Conservation (phyloP, 2,329 filamentous ascomycete species). For the Microascus cirrosus region DNA sequence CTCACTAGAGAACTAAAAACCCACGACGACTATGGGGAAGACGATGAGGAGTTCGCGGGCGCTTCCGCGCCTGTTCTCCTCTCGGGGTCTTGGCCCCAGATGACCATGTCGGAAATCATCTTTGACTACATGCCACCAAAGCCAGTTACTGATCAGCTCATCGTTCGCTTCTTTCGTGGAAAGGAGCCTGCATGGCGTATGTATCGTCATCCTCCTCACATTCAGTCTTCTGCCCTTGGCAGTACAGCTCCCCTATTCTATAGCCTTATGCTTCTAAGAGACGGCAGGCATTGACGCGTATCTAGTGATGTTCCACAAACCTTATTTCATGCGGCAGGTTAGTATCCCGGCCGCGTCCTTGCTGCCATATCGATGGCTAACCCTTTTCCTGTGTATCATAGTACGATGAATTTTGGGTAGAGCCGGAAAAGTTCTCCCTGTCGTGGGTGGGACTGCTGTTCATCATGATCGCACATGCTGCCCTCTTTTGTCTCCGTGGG, state of each 20-base stretch:
- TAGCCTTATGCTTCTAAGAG: not conserved
- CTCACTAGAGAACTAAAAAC: slow-evolving; percentile 12
- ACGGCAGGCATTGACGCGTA: not conserved
- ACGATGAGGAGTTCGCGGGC: slow-evolving; percentile 7
- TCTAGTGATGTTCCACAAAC: slow-evolving; percentile 18
- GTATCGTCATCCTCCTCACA: not conserved
- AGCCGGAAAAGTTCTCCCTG: slow-evolving; percentile 9
- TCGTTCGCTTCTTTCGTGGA: slow-evolving; percentile 16
- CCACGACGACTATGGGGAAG: slow-evolving; percentile 11
- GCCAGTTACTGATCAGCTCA: slow-evolving; percentile 12
- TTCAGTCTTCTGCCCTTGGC: not conserved
- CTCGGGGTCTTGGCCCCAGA: slow-evolving; percentile 12
- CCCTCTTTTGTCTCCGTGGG: slow-evolving; percentile 13
- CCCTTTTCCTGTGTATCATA: not conserved
- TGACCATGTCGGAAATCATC: slow-evolving; percentile 9
- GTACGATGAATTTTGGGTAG: slow-evolving; percentile 19
- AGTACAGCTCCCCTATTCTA: not conserved
- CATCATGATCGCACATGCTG: slow-evolving; percentile 17
- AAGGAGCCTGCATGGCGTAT: slow-evolving; percentile 14
- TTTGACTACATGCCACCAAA: slow-evolving; percentile 12
- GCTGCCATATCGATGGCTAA: not conserved
- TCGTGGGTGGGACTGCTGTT: slow-evolving; percentile 19
- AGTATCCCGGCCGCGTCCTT: not conserved
- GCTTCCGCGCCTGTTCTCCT: slow-evolving; percentile 13
- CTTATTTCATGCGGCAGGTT: slow-evolving; percentile 13